Evolutionary conservation across 1,139 yeast genomes (phyloP), one percentile per base, ranked within the genome.

Genomic region (Pichia sp.): DNA sequence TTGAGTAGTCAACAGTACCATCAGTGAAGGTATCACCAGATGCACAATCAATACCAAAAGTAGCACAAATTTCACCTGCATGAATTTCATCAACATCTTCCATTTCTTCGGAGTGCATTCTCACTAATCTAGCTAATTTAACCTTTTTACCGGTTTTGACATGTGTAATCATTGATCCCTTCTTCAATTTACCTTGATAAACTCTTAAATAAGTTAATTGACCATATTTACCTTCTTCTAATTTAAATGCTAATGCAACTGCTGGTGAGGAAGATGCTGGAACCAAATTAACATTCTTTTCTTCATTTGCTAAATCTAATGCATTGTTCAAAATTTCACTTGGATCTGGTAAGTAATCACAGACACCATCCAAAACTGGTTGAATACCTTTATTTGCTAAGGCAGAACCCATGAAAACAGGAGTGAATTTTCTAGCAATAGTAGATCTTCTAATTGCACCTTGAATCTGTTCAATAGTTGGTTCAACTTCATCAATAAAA

Each of bases 61-160:
- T 92, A 45, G 99, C 99, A 71, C 99, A 94, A 58, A 92, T 92
- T 69, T 92, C 98, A 64, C 99, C 99, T 38, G 98, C 92, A 29
- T 95, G 94, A 59, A 87, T 85, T 69, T 88, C 97, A 44, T 82
- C 86, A 43, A 88, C 94, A 64, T 92, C 99, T 70, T 90, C 97
- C 97, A 90, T 87, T 65, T 92, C 98, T 54, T 90, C 87, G 41
- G 97, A 87, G 70, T 94, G 98, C 98, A 92, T 94, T 70, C 97
- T 84, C 45, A 90, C 98, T 59, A 92, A 74, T 63, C 98, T 78
- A n/a, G 97, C 77, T 44, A 92, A 86, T 71, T 94, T 92, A 52
- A 90, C 87, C 66, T 83, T 85, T 72, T 94, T 92, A 50, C 96
- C 97, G 36, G 94, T 77, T 66, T 92, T 88, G 54, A 86, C 83